Evolutionary conservation across 495 filamentous ascomycete genomes (phyloP).

Genomic region (Corynascus novoguineensis): DNA sequence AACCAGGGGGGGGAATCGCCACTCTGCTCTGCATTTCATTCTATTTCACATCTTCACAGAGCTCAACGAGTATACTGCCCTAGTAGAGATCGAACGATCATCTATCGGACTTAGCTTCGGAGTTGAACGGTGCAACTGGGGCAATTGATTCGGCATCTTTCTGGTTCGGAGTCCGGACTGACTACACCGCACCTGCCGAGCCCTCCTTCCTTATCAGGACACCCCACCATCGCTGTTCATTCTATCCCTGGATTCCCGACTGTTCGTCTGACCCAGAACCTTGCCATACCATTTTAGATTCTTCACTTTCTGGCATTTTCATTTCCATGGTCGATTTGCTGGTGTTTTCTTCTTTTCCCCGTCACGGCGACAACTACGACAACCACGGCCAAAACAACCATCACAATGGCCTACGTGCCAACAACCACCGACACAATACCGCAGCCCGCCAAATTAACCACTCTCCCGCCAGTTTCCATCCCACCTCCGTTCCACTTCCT

Average conservation of each 20-base stretch:
- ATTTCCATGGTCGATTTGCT: not conserved
- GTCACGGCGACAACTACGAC: not conserved
- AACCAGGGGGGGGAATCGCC: too few relatives aligned
- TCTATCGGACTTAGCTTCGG: not conserved
- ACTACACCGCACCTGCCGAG: not conserved
- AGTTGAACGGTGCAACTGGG: not conserved
- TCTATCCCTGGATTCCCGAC: not conserved
- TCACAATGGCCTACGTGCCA: not conserved
- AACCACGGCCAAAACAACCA: not conserved
- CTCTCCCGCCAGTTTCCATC: slow-evolving; percentile 3
- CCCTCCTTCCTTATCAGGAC: not conserved
- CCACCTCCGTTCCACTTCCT: not conserved
- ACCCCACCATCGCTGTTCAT: not conserved
- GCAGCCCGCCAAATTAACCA: not conserved
- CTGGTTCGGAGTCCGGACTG: slow-evolving; percentile 5
- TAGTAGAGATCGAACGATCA: too few relatives aligned
- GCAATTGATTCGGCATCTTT: not conserved
- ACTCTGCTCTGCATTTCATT: too few relatives aligned
- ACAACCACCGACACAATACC: not conserved
- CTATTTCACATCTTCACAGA: too few relatives aligned
- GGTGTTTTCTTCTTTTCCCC: not conserved
- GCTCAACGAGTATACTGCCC: too few relatives aligned
- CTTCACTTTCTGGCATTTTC: too few relatives aligned
- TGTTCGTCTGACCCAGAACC: not conserved
- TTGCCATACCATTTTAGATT: too few relatives aligned